phyloP scores from a whole-genome alignment of 2,329 filamentous ascomycete genomes.

The Chaetomium globosum region DNA sequence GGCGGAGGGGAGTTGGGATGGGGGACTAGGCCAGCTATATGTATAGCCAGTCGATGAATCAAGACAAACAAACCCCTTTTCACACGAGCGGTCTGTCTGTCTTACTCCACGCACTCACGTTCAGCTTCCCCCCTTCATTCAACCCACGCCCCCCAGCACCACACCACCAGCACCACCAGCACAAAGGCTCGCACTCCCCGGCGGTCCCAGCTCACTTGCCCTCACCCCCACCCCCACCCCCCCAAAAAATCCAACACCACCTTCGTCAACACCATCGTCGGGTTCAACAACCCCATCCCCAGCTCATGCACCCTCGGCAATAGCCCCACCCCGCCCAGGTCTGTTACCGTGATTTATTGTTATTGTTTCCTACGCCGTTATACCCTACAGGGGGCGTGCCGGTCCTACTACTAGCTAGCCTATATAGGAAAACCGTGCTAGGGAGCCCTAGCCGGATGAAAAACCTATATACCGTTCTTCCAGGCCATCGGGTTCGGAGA shows the following conservation, averaged over 20 bases:
- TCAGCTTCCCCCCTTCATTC: background rate
- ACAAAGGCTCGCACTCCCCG: slow-evolving; percentile 34
- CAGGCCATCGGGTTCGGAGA: too few species aligned
- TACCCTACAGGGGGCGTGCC: slow-evolving; percentile 23
- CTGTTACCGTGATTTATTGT: slow-evolving; percentile 35
- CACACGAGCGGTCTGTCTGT: background rate
- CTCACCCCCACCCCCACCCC: too few species aligned
- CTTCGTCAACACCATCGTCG: slow-evolving; percentile 42
- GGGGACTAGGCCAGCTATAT: background rate
- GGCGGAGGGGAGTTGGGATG: background rate
- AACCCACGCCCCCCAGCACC: too few species aligned
- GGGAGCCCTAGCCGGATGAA: too few species aligned
- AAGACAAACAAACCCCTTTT: background rate
- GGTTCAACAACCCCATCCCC: slow-evolving; percentile 39
- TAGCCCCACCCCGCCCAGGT: slow-evolving; percentile 31
- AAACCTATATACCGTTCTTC: too few species aligned
- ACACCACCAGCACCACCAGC: too few species aligned
- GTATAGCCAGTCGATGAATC: background rate
- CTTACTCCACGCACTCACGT: too few species aligned
- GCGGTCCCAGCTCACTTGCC: slow-evolving; percentile 40
- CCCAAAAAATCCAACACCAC: slow-evolving; percentile 40
- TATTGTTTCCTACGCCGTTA: slow-evolving; percentile 30
- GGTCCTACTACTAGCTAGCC: too few species aligned
- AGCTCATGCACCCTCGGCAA: slow-evolving; percentile 37
- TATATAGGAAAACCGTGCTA: too few species aligned